phyloP scores from a whole-genome alignment of 208 protist genomes.

The Entamoeba dispar region DNA sequence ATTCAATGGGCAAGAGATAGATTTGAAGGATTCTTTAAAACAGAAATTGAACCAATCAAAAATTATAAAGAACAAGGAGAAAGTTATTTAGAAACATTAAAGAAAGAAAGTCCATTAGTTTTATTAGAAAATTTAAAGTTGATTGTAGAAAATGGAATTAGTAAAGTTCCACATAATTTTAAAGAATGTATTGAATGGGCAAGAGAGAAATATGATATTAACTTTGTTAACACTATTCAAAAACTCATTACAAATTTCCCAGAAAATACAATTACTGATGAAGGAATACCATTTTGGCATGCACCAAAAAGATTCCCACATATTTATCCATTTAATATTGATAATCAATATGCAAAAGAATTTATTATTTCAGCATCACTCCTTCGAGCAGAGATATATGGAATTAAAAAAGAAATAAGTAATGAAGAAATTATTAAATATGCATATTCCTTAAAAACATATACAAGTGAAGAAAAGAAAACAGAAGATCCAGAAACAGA shows the following conservation, averaged over 20 bases:
- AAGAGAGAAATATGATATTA: neutral
- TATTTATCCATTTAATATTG: constrained; percentile 45
- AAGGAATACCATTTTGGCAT: constrained; percentile 53
- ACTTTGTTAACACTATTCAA: constrained; percentile 69
- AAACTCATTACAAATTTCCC: constrained; percentile 91
- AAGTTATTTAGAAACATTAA: neutral
- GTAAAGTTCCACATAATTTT: neutral
- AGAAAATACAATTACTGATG: constrained; percentile 59
- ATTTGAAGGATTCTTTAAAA: constrained; percentile 53
- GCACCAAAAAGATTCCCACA: constrained; percentile 57
- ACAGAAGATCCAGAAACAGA: no score
- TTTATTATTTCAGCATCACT: constrained; percentile 34
- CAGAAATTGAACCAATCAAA: neutral
- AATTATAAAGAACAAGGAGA: neutral
- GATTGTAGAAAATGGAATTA: neutral
- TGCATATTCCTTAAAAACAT: no score
- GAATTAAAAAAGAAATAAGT: constrained; percentile 1
- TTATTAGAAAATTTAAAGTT: neutral
- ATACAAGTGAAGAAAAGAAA: no score
- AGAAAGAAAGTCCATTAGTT: neutral
- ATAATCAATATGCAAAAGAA: constrained; percentile 36
- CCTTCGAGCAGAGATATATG: constrained; percentile 27
- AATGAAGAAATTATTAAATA: no score
- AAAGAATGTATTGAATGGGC: constrained; percentile 28
- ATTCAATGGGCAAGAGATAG: constrained; percentile 44